Evolutionary conservation across 495 filamentous ascomycete species (phyloP), one percentile per base, ranked within the genome.

Genomic region (Penicillium paradoxum): DNA sequence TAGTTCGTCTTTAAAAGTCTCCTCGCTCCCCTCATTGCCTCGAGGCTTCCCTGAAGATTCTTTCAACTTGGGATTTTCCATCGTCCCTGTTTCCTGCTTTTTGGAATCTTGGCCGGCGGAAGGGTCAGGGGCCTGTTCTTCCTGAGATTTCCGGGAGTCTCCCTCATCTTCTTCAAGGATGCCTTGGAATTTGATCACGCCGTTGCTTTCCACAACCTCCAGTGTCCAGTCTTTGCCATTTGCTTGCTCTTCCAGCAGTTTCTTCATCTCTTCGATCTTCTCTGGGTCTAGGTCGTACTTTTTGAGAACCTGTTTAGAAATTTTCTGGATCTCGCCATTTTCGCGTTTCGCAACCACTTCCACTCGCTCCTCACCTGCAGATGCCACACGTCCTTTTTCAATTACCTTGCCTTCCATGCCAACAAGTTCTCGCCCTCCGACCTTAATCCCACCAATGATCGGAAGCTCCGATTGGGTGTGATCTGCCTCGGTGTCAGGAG

Each of bases 251-350:
- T 70, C 72, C 53, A 71, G 65, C 62, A 86, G 73, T 52, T 83
- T 76, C 59, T 75, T 78, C 51, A 90, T 69, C 50, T 76, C 72
- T 48, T 90, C 84, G 3, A 93, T 69, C 49, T 79, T 75, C 47
- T 86, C 76, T 7, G 81, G 79, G 54, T 86, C 81, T n/a, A 96
- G 70, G 18, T 86, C 80, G 53, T 88, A 70, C 58, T 85, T 82
- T 60, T 81, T 79, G 42, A 95, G 62, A 32, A 86, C 82, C 34
- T 86, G 80, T 34, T 80, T 76, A 8, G 73, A 75, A 50, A 86
- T 56, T 36, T 69, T 65, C 24, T 77, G 58, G 34, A 83, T 61
- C 59, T 80, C 71, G 33, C 79, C 81, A n/a, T 81, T 82, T 36
- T 83, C 75, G 29, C 70, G 67, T 68, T 81, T 76, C 17, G 78